Evolutionary conservation across 2,329 filamentous ascomycete genomes (phyloP).

Genomic region (Talaromyces rugulosus): DNA sequence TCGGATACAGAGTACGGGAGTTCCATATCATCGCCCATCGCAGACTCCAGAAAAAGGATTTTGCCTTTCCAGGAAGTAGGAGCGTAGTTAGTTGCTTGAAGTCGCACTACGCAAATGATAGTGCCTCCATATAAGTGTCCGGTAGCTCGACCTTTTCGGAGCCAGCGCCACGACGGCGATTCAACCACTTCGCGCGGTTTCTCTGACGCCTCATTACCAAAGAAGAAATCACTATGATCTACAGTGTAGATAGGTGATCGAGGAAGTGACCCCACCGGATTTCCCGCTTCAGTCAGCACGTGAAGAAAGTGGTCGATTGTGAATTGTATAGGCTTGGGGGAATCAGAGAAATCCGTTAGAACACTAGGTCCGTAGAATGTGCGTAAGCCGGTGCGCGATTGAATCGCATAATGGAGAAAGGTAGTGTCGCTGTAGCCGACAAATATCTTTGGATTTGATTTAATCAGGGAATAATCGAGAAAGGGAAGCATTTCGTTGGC

Average conservation of each 20-base stretch:
- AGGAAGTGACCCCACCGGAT: background rate
- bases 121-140: conserved; percentile 35
- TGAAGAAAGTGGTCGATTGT: background rate
- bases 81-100: background rate
- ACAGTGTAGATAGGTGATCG: background rate
- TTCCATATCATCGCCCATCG: background rate
- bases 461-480: conserved; percentile 26
- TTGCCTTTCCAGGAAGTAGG: background rate
- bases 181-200: background rate
- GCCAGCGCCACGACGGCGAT: conserved; percentile 13
- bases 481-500: conserved; percentile 24
- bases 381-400: conserved; percentile 15
- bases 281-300: background rate
- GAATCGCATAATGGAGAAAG: conserved; percentile 22
- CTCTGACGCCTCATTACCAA: conserved; percentile 10
- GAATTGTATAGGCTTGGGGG: background rate
- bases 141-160: conserved; percentile 18
- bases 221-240: background rate
- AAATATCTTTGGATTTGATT: conserved; percentile 28
- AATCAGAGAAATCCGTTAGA: conserved; percentile 19
- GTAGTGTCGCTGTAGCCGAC: conserved; percentile 28
- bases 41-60: background rate
- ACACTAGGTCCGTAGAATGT: conserved; percentile 27
- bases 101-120: conserved; percentile 20
- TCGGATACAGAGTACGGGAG: conserved; percentile 12